Evolutionary conservation across 1,284 basidiomycete genomes (phyloP).

Genomic region (Ceratobasidium sp.): DNA sequence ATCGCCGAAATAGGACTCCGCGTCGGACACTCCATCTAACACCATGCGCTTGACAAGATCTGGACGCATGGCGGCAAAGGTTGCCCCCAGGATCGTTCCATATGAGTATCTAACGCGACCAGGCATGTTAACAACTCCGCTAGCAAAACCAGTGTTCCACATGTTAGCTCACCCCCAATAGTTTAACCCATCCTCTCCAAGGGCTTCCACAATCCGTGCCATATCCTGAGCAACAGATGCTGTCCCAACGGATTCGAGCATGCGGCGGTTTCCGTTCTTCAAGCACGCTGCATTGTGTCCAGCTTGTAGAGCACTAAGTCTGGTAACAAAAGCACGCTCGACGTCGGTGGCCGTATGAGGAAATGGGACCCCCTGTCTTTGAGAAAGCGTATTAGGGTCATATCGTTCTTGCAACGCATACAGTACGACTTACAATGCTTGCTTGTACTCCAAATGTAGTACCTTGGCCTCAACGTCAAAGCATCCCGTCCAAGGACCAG

Average conservation of each 20-base stretch:
- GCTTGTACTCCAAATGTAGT: background rate
- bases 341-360: background rate
- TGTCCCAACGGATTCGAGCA: conserved; percentile 46
- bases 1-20: conserved; percentile 44
- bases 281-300: conserved; percentile 38
- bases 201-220: conserved; percentile 47
- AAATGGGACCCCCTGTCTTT: background rate
- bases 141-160: background rate
- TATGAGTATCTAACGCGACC: conserved; percentile 40
- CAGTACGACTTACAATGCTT: conserved; percentile 5
- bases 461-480: conserved; percentile 26
- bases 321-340: background rate
- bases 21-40: conserved; percentile 49
- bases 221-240: conserved; percentile 49
- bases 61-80: conserved; percentile 51
- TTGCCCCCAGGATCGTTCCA: conserved; percentile 50
- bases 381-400: background rate
- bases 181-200: conserved; percentile 48
- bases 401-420: background rate
- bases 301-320: background rate
- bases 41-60: conserved; percentile 49
- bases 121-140: background rate
- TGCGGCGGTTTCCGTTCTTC: conserved; percentile 42
- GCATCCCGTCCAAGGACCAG: conserved; percentile 23
- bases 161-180: conserved; percentile 48